These are phyloP conservation scores for Entophlyctis luteolus DNA, from an alignment of 192 early-diverging fungal genomes.

Conservation along the genomic window DNA sequence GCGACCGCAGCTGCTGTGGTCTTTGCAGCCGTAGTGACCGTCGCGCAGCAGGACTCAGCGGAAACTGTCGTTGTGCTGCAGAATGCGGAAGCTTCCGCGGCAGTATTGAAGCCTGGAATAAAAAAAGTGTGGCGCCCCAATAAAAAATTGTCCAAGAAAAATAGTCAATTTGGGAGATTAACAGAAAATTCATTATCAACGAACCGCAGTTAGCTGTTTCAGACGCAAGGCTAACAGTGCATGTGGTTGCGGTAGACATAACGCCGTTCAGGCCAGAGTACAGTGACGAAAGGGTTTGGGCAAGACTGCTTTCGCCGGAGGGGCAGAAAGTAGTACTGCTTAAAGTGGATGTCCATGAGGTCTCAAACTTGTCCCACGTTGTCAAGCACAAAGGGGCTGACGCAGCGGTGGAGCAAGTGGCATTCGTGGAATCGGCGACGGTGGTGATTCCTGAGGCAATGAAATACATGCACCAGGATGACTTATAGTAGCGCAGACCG, in stretches of 20 bases:
- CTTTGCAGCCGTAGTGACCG: neutral
- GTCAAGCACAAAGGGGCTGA: neutral
- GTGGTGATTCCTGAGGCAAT: neutral
- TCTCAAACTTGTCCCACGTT: neutral
- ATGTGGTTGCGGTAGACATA: slow-evolving; percentile 1
- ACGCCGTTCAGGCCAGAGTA: neutral
- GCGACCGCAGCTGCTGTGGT: neutral
- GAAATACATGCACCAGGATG: slow-evolving; percentile 6
- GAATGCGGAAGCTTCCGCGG: slow-evolving; percentile 7
- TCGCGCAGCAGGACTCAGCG: neutral
- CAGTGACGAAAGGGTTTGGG: neutral
- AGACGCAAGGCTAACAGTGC: neutral
- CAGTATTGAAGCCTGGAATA: slow-evolving; percentile 6
- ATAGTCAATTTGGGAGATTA: neutral
- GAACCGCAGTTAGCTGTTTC: slow-evolving; percentile 2
- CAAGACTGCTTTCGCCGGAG: neutral
- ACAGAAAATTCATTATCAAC: neutral
- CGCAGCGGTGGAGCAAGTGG: neutral
- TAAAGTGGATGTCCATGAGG: slow-evolving; percentile 8
- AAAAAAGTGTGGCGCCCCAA: neutral
- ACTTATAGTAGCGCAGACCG: neutral
- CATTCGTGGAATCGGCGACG: neutral
- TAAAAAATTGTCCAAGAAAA: neutral
- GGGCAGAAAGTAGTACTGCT: neutral
- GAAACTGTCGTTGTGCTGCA: slow-evolving; percentile 5